Percentiles rank a stretch among this genome's conserved stretches.
Conservation (phyloP, 2,329 filamentous ascomycete species). For the Penicillium sp. region DNA sequence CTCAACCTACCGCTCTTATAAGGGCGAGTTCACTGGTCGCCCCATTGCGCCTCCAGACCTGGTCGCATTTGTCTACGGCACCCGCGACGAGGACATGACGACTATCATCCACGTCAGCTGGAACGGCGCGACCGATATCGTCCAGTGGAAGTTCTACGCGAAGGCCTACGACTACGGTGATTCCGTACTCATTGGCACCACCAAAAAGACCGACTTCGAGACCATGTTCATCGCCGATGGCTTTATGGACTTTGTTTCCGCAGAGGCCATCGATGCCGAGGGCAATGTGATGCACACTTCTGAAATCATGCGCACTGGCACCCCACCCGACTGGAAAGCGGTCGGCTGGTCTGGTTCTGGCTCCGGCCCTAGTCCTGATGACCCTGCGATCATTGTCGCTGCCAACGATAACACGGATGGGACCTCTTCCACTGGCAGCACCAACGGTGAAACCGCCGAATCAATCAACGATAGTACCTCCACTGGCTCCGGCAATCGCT, state of each 20-base stretch:
- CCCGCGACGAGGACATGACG: slow-evolving; percentile 15
- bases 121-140: slow-evolving; percentile 38
- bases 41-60: slow-evolving; percentile 31
- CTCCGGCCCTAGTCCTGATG: slow-evolving; percentile 22
- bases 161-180: slow-evolving; percentile 15
- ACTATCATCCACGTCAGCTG: slow-evolving; percentile 22
- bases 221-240: slow-evolving; percentile 30
- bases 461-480: slow-evolving; percentile 3
- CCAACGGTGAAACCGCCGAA: slow-evolving; percentile 5
- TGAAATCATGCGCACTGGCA: slow-evolving; percentile 19
- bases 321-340: slow-evolving; percentile 29
- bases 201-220: slow-evolving; percentile 33
- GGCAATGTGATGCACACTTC: slow-evolving; percentile 24
- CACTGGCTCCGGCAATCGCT: background rate
- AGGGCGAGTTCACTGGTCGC: slow-evolving; percentile 35
- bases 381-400: slow-evolving; percentile 23
- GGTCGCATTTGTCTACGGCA: slow-evolving; percentile 32
- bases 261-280: slow-evolving; percentile 19
- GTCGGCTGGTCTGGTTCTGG: slow-evolving; percentile 26
- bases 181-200: slow-evolving; percentile 19
- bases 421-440: background rate
- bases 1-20: slow-evolving; percentile 42
- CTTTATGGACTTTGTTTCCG: slow-evolving; percentile 28
- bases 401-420: slow-evolving; percentile 13
- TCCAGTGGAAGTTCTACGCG: slow-evolving; percentile 31